Evolutionary conservation across 2,329 filamentous ascomycete genomes (phyloP).

Genomic region (Apiospora kogelbergensis): DNA sequence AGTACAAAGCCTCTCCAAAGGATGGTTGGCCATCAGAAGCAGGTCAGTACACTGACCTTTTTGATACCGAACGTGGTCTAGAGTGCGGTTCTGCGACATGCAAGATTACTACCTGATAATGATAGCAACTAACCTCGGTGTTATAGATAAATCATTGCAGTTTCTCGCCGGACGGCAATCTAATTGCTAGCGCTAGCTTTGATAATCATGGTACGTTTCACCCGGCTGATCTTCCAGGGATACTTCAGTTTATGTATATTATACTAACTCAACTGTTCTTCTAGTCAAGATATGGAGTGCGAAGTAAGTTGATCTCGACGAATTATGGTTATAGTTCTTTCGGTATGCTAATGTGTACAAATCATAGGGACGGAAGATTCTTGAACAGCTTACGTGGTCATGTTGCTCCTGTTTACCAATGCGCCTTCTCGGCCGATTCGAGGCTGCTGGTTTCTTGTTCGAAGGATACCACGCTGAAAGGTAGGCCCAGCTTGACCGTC

Average conservation of each 20-base stretch:
- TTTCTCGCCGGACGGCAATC: constrained; percentile 85
- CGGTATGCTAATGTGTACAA: background rate
- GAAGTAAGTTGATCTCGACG: constrained; percentile 43
- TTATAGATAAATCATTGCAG: constrained; percentile 87
- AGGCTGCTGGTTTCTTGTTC: constrained; percentile 67
- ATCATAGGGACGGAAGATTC: constrained; percentile 67
- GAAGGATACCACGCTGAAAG: constrained; percentile 79
- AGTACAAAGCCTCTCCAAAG: constrained; percentile 84
- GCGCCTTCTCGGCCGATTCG: constrained; percentile 88
- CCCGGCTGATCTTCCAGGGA: background rate
- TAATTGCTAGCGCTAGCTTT: constrained; percentile 86
- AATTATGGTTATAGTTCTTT: background rate
- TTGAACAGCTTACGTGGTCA: constrained; percentile 86
- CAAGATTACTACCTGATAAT: background rate
- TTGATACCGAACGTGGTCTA: background rate
- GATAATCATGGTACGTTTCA: constrained; percentile 73
- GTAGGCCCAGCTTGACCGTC: background rate
- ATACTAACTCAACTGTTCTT: background rate
- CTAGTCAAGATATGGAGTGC: constrained; percentile 81
- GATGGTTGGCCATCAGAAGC: constrained; percentile 88
- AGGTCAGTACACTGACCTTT: constrained; percentile 4
- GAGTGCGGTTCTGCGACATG: background rate
- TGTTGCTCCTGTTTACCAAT: constrained; percentile 87
- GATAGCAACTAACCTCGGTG: background rate
- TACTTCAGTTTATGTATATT: background rate